Evolutionary conservation across 75 land plant species (phyloP).

Genomic region (Selaginella tamariscina): DNA sequence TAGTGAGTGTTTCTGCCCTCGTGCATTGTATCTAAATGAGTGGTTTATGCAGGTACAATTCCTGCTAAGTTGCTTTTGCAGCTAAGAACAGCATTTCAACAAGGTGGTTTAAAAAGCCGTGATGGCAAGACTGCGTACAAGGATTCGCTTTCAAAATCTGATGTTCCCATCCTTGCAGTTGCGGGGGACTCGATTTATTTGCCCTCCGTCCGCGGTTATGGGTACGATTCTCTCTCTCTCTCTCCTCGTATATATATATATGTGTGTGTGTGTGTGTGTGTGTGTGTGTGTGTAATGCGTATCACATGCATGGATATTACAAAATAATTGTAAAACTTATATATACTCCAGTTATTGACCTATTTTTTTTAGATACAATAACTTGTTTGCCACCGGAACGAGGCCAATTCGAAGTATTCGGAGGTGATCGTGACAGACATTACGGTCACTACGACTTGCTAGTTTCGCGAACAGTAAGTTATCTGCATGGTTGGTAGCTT

Average conservation of each 20-base stretch:
- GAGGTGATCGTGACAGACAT: slow-evolving; percentile 57
- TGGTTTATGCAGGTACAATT: slow-evolving; percentile 56
- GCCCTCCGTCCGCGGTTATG: slow-evolving; percentile 90
- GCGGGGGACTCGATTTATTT: slow-evolving; percentile 92
- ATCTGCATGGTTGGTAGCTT: background rate
- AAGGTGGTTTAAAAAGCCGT: slow-evolving; percentile 69
- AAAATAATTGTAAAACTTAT: background rate
- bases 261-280: background rate
- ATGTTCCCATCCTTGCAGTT: slow-evolving; percentile 71
- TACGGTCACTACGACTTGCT: slow-evolving; percentile 97
- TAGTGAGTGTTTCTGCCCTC: too few relatives aligned
- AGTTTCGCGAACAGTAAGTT: slow-evolving; percentile 67
- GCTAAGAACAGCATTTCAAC: slow-evolving; percentile 76
- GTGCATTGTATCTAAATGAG: background rate
- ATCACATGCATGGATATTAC: too few relatives aligned
- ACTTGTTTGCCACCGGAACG: slow-evolving; percentile 48
- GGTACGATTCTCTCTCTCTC: slow-evolving; percentile 32
- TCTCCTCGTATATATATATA: background rate
- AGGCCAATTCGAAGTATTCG: slow-evolving; percentile 72
- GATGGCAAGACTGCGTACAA: slow-evolving; percentile 61
- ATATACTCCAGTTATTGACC: background rate
- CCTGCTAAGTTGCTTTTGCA: slow-evolving; percentile 84
- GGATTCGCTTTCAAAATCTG: slow-evolving; percentile 42
- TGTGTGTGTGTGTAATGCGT: too few relatives aligned
- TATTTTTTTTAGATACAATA: slow-evolving; percentile 53